Base-by-base conservation (phyloP, 2,329 filamentous ascomycete genomes). In the Epichloe baconii region DNA sequence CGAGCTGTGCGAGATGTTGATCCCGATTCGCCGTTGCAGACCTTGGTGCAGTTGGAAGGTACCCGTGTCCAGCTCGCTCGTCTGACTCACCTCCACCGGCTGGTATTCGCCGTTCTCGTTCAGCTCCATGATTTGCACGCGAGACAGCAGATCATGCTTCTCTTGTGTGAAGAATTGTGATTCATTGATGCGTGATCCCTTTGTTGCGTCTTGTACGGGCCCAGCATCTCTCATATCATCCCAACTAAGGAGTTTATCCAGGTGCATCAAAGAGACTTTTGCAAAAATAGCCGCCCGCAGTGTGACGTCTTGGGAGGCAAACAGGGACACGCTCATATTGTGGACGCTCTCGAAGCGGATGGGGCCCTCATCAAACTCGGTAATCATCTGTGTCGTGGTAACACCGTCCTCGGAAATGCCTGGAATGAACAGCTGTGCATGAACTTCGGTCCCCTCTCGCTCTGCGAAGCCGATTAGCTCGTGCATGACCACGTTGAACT, bases 401-500 rank as follows among this genome's bases (percentile, higher is more conserved):
- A 91, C 88, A 8, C 91, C 90, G 53, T 88, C 88, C 63, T 91
- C 90, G 0, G 88, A 90, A 11, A 95, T 79, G 7, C 89, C 89
- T 5, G 93, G 88, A 38, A 98, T 83, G 63, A 95, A 97, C n/a
- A 98, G 79, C 67, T 97, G 90, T 1, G 89, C 93, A 67, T 98
- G 93, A 31, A 98, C 89, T 57, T 95, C 86, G 0, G 88, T 95
- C 14, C 93, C 93, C 71, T 98, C 93, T 55, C 91, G 82, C 68
- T 98, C 93, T 0, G 93, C 86, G 59, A 98, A 98, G 1, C 93
- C 93, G 37, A 93, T 72, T 70, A 98, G 80, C 63, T 97, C 89
- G 62, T 95, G 90, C 88, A 98, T 95, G 35, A 97, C 90, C 5
- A 97, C 90, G 61, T 97, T 98, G 71, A 98, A 98, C 65, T 97